A percentile compares a stretch with the other conserved stretches of the same genome.
phyloP scores from a whole-genome alignment of 768 basidiomycete species.

The Hericium erinaceus region DNA sequence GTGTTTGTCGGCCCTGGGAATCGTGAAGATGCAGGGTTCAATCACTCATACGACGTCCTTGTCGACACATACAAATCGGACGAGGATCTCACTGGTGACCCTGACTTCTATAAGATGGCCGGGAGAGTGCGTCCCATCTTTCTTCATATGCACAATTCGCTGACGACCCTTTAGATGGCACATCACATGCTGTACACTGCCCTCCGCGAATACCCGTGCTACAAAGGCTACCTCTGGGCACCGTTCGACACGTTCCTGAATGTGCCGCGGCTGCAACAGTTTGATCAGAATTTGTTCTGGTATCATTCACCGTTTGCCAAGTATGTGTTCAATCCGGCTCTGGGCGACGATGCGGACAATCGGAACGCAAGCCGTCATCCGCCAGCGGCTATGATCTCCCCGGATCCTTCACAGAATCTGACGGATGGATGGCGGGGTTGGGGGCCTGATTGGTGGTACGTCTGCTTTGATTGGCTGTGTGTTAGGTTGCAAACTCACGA shows the following conservation, averaged over 20 bases:
- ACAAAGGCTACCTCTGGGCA: slow-evolving; percentile 43
- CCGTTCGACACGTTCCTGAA: slow-evolving; percentile 44
- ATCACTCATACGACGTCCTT: slow-evolving; percentile 40
- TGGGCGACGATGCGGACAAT: slow-evolving; percentile 10
- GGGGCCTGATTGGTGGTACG: slow-evolving; percentile 36
- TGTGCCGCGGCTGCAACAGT: slow-evolving; percentile 36
- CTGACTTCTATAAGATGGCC: slow-evolving; percentile 31
- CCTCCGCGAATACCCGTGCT: slow-evolving; percentile 33
- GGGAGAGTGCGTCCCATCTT: slow-evolving; percentile 28
- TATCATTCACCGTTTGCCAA: slow-evolving; percentile 40
- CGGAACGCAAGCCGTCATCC: slow-evolving; percentile 23
- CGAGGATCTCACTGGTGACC: slow-evolving; percentile 28
- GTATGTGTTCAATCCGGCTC: slow-evolving; percentile 31
- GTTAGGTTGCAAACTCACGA: not conserved
- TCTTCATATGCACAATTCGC: not conserved
- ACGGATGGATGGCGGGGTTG: slow-evolving; percentile 33
- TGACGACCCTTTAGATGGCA: slow-evolving; percentile 26
- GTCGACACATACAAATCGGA: slow-evolving; percentile 38
- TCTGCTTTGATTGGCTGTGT: not conserved
- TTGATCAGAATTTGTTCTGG: slow-evolving; percentile 37
- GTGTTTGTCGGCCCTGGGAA: slow-evolving; percentile 38
- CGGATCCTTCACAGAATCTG: slow-evolving; percentile 28
- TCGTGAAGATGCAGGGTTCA: slow-evolving; percentile 37
- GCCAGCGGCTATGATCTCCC: slow-evolving; percentile 32
- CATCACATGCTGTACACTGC: slow-evolving; percentile 46